phyloP scores from a whole-genome alignment of 208 protist genomes.

The Wallacemonas sp. region DNA sequence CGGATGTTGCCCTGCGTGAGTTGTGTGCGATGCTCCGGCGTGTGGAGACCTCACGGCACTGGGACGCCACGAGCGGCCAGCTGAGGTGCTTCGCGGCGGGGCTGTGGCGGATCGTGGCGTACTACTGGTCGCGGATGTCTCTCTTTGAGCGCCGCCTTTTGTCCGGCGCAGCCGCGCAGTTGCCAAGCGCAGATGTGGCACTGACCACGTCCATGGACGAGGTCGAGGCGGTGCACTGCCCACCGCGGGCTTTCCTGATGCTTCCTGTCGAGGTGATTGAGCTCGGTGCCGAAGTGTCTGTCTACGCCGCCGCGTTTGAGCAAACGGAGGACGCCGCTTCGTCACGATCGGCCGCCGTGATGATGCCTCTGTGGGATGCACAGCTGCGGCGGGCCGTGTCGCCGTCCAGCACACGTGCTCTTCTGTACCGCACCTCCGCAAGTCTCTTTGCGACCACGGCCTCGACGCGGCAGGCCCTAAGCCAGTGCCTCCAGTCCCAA shows the following conservation, averaged over 20 bases:
- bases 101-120: slow-evolving; percentile 2
- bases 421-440: slow-evolving; percentile 17
- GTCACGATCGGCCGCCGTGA: neutral
- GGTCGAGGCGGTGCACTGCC: neutral
- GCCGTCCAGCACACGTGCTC: slow-evolving; percentile 8
- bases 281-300: slow-evolving; percentile 11
- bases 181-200: neutral
- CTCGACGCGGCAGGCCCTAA: neutral
- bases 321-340: neutral
- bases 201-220: neutral
- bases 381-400: slow-evolving; percentile 18
- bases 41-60: neutral
- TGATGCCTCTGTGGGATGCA: slow-evolving; percentile 14
- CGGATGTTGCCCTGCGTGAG: slow-evolving; percentile 1
- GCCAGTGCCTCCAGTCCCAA: neutral
- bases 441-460: slow-evolving; percentile 14
- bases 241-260: slow-evolving; percentile 16
- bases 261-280: slow-evolving; percentile 13
- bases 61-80: neutral
- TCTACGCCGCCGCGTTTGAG: slow-evolving; percentile 8
- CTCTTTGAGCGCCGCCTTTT: slow-evolving; percentile 17
- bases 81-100: neutral
- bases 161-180: neutral
- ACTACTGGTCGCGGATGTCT: slow-evolving; percentile 24
- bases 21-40: neutral